Evolutionary conservation across 495 filamentous ascomycete genomes (phyloP).

Genomic region (Pseudevernia furfuracea): DNA sequence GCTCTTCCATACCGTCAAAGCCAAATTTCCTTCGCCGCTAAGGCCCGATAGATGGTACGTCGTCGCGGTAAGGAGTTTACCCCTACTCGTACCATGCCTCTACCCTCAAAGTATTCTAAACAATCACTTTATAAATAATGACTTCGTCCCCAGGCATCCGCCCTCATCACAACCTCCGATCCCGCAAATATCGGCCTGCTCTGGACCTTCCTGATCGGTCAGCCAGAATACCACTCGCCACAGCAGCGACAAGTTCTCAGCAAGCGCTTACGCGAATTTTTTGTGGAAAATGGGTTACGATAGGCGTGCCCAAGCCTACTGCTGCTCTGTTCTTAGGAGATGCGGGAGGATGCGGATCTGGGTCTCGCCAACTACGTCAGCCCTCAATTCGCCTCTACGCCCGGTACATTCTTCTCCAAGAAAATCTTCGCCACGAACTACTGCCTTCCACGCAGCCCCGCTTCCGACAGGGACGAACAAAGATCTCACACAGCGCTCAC

Average conservation of each 20-base stretch:
- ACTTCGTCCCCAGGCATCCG: neutral
- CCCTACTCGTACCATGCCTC: neutral
- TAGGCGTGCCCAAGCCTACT: slow-evolving; percentile 1
- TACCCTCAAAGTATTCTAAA: neutral
- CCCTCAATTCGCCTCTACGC: too few relatives aligned
- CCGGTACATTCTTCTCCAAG: too few relatives aligned
- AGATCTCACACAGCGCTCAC: neutral
- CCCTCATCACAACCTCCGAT: neutral
- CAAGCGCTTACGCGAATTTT: slow-evolving; percentile 1
- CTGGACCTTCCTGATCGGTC: neutral
- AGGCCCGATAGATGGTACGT: neutral
- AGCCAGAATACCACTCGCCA: neutral
- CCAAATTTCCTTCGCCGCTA: neutral
- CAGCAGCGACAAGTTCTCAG: neutral
- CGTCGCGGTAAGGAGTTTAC: neutral
- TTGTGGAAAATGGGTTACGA: slow-evolving; percentile 3
- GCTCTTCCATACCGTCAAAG: neutral
- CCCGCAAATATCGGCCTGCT: neutral
- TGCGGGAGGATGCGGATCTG: neutral
- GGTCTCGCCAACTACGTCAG: too few relatives aligned
- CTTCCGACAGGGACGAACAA: neutral
- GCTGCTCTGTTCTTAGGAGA: neutral
- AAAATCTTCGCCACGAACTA: too few relatives aligned
- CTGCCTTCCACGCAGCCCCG: too few relatives aligned
- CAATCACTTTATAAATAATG: too few relatives aligned